A percentile compares a stretch with the other conserved stretches of the same genome.
Evolutionary conservation across 2,329 filamentous ascomycete species (phyloP).

Genomic region (Penicillium sp.): DNA sequence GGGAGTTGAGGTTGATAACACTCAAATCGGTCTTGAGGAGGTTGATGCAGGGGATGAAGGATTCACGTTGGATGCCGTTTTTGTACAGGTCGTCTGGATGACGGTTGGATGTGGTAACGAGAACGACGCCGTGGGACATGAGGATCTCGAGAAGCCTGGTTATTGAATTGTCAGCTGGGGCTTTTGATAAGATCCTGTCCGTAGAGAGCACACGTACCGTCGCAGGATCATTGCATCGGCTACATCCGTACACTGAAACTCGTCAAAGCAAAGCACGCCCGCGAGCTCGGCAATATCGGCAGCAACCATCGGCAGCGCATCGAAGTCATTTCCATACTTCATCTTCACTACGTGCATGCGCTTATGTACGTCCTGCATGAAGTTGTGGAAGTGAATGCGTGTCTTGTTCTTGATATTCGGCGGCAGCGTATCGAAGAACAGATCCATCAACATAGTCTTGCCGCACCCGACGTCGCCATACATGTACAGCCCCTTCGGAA

Average conservation of each 20-base stretch:
- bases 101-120: slow-evolving; percentile 94
- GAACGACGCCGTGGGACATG: slow-evolving; percentile 92
- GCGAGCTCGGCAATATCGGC: slow-evolving; percentile 82
- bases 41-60: slow-evolving; percentile 89
- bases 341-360: slow-evolving; percentile 84
- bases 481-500: slow-evolving; percentile 86
- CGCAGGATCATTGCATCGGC: slow-evolving; percentile 97
- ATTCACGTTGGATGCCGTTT: slow-evolving; percentile 92
- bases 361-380: slow-evolving; percentile 97
- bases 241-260: slow-evolving; percentile 97
- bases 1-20: slow-evolving; percentile 88
- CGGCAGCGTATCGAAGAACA: slow-evolving; percentile 91
- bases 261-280: slow-evolving; percentile 90
- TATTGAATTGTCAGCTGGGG: slow-evolving; percentile 19
- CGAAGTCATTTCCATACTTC: slow-evolving; percentile 76
- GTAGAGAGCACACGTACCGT: slow-evolving; percentile 41
- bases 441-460: slow-evolving; percentile 99
- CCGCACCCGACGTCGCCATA: slow-evolving; percentile 94
- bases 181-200: background rate
- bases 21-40: slow-evolving; percentile 75
- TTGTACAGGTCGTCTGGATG: slow-evolving; percentile 94
- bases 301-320: slow-evolving; percentile 82
- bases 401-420: slow-evolving; percentile 70
- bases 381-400: slow-evolving; percentile 96
- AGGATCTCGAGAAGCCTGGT: slow-evolving; percentile 68